Conservation (phyloP, 805 yeast species). For the Lipomyces lipofer region DNA sequence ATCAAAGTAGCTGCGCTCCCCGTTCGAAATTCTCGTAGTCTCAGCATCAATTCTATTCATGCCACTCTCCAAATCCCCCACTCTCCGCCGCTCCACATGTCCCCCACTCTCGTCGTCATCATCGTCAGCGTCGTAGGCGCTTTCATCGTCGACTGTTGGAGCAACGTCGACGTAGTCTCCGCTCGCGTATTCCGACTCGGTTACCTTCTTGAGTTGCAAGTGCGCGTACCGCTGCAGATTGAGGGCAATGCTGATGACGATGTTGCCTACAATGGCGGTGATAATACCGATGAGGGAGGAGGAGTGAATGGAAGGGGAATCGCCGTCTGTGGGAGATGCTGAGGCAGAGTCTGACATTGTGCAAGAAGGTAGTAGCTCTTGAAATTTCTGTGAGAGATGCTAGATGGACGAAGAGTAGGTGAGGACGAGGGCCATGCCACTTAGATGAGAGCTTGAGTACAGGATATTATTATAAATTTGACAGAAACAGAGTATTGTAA, state of each 20-base stretch:
- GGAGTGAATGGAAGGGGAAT: conserved; percentile 8
- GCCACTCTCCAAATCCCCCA: not conserved
- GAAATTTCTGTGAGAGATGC: too few relatives aligned
- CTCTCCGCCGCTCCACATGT: too few relatives aligned
- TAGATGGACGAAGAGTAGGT: too few relatives aligned
- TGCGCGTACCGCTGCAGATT: conserved; percentile 47
- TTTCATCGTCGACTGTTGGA: not conserved
- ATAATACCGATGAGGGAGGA: conserved; percentile 39
- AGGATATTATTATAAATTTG: too few relatives aligned
- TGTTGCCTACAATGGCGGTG: conserved; percentile 43
- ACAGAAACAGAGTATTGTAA: too few relatives aligned
- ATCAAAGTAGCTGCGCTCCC: not conserved
- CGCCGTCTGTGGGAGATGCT: not conserved
- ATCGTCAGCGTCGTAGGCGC: conserved; percentile 13
- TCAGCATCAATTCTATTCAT: not conserved
- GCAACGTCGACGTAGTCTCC: not conserved
- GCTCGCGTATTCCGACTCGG: not conserved
- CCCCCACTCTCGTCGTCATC: not conserved
- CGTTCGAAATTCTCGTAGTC: not conserved
- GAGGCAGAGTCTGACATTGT: not conserved
- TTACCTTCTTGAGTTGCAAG: conserved; percentile 33
- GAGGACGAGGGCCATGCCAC: too few relatives aligned
- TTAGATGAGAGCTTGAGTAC: too few relatives aligned
- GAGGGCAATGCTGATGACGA: conserved; percentile 44
- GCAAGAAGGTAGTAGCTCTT: too few relatives aligned